Percentiles rank a stretch among this genome's conserved stretches.
These are phyloP conservation scores for Phialophora macrospora DNA, from an alignment of 2,329 filamentous ascomycete genomes.

Conservation along the genomic window DNA sequence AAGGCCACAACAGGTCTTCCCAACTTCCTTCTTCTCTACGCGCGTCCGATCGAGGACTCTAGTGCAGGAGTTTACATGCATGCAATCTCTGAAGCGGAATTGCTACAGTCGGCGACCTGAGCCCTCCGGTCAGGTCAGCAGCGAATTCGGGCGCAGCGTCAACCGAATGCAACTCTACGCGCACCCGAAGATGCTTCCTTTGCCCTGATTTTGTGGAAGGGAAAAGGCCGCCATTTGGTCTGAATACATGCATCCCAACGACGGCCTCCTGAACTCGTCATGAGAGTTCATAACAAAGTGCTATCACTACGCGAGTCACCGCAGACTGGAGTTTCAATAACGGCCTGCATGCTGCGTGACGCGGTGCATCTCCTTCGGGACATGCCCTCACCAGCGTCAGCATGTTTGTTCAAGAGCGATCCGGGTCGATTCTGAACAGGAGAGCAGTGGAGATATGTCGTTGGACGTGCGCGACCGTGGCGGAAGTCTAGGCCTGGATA, in stretches of 20 bases:
- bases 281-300: background rate
- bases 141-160: background rate
- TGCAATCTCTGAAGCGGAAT: background rate
- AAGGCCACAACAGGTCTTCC: background rate
- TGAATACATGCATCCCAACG: background rate
- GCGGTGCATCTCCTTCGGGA: conserved; percentile 13
- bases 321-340: background rate
- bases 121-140: background rate
- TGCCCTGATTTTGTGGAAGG: background rate
- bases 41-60: background rate
- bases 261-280: background rate
- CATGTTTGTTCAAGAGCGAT: conserved; percentile 1
- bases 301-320: background rate
- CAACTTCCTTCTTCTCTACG: background rate
- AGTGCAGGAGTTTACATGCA: background rate
- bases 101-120: background rate
- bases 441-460: conserved; percentile 10
- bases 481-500: conserved; percentile 15
- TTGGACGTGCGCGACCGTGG: conserved; percentile 14
- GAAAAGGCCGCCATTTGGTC: background rate
- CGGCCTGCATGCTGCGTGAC: conserved; percentile 12
- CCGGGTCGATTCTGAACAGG: conserved; percentile 7
- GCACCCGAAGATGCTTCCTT: background rate
- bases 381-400: conserved; percentile 6
- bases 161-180: background rate